These are phyloP conservation scores for Solanum piurae DNA, from an alignment of 257 asterid genomes.

Conservation along the genomic window DNA sequence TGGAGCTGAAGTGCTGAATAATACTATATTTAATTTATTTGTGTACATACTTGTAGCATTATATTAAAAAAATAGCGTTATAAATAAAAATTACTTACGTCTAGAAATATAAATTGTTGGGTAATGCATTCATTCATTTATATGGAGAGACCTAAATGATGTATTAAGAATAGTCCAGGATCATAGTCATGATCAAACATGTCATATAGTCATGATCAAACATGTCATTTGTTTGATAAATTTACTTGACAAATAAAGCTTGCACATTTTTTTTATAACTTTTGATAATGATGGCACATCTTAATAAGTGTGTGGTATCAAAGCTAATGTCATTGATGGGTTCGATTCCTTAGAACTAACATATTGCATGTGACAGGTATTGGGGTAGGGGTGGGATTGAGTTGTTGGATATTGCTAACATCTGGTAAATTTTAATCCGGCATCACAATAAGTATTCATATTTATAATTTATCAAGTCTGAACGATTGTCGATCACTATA, in stretches of 20 bases:
- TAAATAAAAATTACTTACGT: not conserved
- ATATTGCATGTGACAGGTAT: not conserved
- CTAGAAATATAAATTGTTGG: not conserved
- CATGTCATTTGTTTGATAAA: not conserved
- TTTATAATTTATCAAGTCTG: no score
- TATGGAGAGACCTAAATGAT: not conserved
- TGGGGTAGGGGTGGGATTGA: not conserved
- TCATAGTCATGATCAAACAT: not conserved
- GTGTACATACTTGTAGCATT: not conserved
- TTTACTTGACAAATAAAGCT: not conserved
- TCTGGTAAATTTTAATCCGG: not conserved
- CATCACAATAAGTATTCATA: no score
- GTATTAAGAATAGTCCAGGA: not conserved
- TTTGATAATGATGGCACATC: not conserved
- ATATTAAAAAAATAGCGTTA: not conserved
- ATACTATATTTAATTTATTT: not conserved
- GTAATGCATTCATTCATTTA: not conserved
- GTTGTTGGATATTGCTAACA: not conserved
- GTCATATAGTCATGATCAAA: no score
- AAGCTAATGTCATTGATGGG: not conserved
- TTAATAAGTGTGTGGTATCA: not conserved
- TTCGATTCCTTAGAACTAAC: not conserved
- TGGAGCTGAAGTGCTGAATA: not conserved
- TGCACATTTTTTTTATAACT: not conserved
- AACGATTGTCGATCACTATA: not conserved